Conservation (phyloP, 768 basidiomycete species). For the Hebeloma cylindrosporum region DNA sequence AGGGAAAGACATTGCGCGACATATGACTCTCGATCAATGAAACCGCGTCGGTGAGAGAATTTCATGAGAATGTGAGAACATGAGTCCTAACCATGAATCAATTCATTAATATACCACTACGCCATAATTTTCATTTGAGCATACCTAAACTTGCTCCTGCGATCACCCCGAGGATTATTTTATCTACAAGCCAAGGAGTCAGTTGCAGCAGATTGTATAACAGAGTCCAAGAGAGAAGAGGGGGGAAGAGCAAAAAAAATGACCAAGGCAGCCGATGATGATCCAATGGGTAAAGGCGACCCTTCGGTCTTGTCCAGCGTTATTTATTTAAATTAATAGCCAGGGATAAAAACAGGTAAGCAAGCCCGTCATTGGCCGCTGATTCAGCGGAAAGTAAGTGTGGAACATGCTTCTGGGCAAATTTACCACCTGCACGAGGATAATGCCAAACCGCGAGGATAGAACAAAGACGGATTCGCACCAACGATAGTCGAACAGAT, state of each 20-base stretch:
- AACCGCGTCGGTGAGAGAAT: slow-evolving; percentile 29
- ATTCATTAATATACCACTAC: no score
- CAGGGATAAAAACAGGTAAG: slow-evolving; percentile 88
- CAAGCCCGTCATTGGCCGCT: slow-evolving; percentile 94
- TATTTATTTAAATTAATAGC: slow-evolving; percentile 88
- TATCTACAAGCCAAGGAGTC: slow-evolving; percentile 45
- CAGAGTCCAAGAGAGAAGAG: not conserved
- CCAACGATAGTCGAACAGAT: slow-evolving; percentile 83
- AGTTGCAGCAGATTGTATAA: no score
- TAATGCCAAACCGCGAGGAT: not conserved
- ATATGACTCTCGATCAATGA: slow-evolving; percentile 62
- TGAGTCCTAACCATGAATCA: slow-evolving; percentile 43
- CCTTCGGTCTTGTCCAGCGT: slow-evolving; percentile 63
- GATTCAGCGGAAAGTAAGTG: slow-evolving; percentile 85
- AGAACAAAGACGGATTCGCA: slow-evolving; percentile 24
- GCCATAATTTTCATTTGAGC: no score
- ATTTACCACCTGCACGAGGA: slow-evolving; percentile 56
- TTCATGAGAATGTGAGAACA: slow-evolving; percentile 76
- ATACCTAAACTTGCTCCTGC: slow-evolving; percentile 61
- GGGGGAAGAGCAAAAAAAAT: slow-evolving; percentile 23
- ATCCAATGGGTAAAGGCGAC: slow-evolving; percentile 84
- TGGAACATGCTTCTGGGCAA: slow-evolving; percentile 69
- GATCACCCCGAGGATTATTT: slow-evolving; percentile 73
- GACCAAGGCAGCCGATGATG: slow-evolving; percentile 80
- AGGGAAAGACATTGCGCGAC: slow-evolving; percentile 82